phyloP scores from a whole-genome alignment of 345 rosid species.

The Arabis hirsuta region DNA sequence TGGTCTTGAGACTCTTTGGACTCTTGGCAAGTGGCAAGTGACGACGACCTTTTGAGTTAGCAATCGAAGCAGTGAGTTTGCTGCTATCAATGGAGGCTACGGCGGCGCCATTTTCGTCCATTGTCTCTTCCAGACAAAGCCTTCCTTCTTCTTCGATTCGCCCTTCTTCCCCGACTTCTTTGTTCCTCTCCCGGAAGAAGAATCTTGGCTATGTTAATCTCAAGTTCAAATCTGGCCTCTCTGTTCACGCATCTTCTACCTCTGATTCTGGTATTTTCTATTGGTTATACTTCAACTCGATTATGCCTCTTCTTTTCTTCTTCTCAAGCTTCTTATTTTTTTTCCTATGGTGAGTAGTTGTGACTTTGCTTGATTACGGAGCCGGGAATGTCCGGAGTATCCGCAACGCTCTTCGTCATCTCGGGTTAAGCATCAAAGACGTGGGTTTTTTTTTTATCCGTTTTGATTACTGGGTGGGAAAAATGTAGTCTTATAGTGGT shows the following conservation, averaged over 20 bases:
- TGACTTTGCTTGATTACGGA: conserved; percentile 94
- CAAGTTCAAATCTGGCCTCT: conserved; percentile 55
- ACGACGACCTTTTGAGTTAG: conserved; percentile 28
- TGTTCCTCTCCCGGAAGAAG: conserved; percentile 35
- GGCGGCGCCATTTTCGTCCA: conserved; percentile 39
- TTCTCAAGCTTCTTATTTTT: conserved; percentile 3
- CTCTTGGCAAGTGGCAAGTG: conserved; percentile 9
- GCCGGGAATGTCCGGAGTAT: conserved; percentile 94
- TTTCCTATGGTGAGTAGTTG: conserved; percentile 46
- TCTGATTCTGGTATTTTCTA: conserved; percentile 60
- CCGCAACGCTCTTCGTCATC: conserved; percentile 77
- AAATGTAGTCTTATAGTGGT: conserved; percentile 2
- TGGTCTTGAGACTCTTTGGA: neutral
- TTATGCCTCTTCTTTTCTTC: neutral
- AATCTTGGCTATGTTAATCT: conserved; percentile 31
- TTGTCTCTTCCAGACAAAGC: conserved; percentile 10
- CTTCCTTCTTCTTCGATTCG: conserved; percentile 15
- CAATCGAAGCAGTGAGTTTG: conserved; percentile 26
- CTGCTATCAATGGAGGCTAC: conserved; percentile 43
- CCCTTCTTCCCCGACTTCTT: conserved; percentile 42
- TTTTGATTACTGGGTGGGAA: neutral
- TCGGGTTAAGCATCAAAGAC: conserved; percentile 82
- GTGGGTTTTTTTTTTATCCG: conserved; percentile 35
- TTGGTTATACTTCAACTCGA: neutral
- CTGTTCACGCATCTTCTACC: conserved; percentile 61